phyloP scores from a whole-genome alignment of 148 eudicot species.

The Gaultheria prostrata region DNA sequence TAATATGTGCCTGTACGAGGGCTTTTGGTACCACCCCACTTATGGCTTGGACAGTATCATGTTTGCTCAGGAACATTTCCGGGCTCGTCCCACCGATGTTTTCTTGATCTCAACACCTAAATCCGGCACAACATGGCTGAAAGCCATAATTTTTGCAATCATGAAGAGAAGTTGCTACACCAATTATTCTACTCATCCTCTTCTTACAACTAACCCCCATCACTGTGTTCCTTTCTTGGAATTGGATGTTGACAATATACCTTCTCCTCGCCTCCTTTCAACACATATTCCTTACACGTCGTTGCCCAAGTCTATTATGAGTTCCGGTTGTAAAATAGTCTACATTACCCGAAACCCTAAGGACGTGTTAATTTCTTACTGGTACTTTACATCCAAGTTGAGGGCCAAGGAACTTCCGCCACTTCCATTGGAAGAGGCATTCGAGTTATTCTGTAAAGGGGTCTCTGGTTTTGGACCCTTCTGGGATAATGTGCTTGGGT shows the following conservation, averaged over 20 bases:
- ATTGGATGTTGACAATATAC: background rate
- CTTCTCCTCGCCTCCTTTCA: background rate
- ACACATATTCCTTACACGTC: background rate
- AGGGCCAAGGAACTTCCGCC: background rate
- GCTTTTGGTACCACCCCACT: conserved; percentile 14
- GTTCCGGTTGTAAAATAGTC: conserved; percentile 11
- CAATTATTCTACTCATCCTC: background rate
- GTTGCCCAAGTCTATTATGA: background rate
- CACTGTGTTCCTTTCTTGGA: conserved; percentile 19
- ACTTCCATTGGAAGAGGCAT: conserved; percentile 14
- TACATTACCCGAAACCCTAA: conserved; percentile 21
- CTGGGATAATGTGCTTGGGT: conserved; percentile 24
- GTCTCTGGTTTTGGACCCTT: conserved; percentile 12
- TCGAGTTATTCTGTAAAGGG: conserved; percentile 23
- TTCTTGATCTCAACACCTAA: conserved; percentile 9
- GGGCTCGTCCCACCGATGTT: conserved; percentile 5
- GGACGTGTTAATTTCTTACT: background rate
- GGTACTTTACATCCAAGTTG: conserved; percentile 8
- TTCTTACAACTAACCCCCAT: conserved; percentile 1
- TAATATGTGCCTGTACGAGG: background rate
- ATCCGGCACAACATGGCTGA: conserved; percentile 23
- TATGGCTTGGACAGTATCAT: background rate
- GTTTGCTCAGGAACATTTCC: conserved; percentile 9
- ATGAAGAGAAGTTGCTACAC: background rate
- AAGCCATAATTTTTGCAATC: conserved; percentile 9